Base-by-base conservation (phyloP, 768 basidiomycete species). In the Russula dissimulans region DNA sequence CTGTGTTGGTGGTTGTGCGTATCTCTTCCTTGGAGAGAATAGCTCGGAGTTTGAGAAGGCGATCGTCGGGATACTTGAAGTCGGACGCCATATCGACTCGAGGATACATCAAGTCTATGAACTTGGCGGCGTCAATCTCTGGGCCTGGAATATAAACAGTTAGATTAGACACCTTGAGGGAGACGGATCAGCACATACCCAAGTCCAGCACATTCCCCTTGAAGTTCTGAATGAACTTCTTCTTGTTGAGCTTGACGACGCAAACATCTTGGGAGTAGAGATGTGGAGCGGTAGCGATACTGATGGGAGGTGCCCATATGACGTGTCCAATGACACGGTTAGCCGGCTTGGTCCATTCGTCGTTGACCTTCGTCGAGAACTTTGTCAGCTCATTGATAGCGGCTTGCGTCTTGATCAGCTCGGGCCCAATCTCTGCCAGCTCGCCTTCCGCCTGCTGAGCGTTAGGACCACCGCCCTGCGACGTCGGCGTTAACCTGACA, bases 291-390 rank as follows among this genome's bases (percentile, higher is more conserved):
- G 10, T 32, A 17, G 2, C 6, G 42, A 36, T 3, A 29, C 34
- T 36, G 34, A 57, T 10, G 3, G 56, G 56, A n/a, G 48, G 56
- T 5, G 56, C 56, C 48, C 56, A 57, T n/a, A 49, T 39, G 17
- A 57, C 39, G 12, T 57, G 39, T 22, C 56, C 56, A 18, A 26
- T 26, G 22, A 26, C 22, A 26, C 22, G 48, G 31, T 57, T 18
- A 8, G 36, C 22, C 15, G 11, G 18, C 18, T 44, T 26, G 1
- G 5, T 26, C 56, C 48, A 57, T 26, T 26, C 2, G 14, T 26
- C 34, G 39, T 49, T 32, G 41, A 57, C 7, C 18, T 36, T 34
- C 5, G 26, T 8, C 3, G 43, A 43, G 48, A 50, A 50, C 14
- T 22, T 11, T 15, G 43, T 57, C 12, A 50, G 32, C 14, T 22